These are phyloP conservation scores for Pulveroboletus sp. DNA, from an alignment of 768 basidiomycete species.

Conservation along the genomic window DNA sequence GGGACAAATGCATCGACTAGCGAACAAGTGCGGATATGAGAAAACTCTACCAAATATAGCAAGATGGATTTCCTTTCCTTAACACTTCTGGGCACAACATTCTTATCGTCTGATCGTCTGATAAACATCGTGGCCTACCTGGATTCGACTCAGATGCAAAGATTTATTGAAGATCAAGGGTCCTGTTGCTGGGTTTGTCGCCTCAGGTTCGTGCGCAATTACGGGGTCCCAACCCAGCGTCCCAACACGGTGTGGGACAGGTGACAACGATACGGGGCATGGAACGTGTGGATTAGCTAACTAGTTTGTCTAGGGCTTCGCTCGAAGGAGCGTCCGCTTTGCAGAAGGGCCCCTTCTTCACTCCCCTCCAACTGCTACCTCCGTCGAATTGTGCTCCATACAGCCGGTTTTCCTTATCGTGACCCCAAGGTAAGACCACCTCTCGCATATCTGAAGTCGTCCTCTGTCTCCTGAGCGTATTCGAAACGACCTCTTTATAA, in stretches of 20 bases:
- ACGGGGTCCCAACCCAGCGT: neutral
- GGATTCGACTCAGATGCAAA: too few relatives aligned
- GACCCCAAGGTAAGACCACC: neutral
- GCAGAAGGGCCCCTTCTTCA: neutral
- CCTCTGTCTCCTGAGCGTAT: neutral
- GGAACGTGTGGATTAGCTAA: constrained; percentile 19
- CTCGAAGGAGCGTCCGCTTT: neutral
- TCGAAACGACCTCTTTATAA: neutral
- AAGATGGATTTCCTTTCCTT: too few relatives aligned
- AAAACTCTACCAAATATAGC: too few relatives aligned
- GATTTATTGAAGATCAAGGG: too few relatives aligned
- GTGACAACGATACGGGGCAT: constrained; percentile 1
- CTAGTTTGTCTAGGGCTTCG: constrained; percentile 6
- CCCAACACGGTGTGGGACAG: neutral
- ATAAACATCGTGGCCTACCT: too few relatives aligned
- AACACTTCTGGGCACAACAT: too few relatives aligned
- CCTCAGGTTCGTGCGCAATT: constrained; percentile 3
- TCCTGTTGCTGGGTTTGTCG: neutral
- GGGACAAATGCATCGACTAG: too few relatives aligned
- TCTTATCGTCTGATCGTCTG: too few relatives aligned
- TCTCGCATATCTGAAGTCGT: neutral
- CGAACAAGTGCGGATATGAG: too few relatives aligned
- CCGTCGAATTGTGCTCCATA: neutral
- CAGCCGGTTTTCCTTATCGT: neutral
- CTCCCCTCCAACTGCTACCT: neutral